A percentile compares a stretch with the other conserved stretches of the same genome.
phyloP scores from a whole-genome alignment of 768 basidiomycete species.

The Hysterangium stoloniferum region DNA sequence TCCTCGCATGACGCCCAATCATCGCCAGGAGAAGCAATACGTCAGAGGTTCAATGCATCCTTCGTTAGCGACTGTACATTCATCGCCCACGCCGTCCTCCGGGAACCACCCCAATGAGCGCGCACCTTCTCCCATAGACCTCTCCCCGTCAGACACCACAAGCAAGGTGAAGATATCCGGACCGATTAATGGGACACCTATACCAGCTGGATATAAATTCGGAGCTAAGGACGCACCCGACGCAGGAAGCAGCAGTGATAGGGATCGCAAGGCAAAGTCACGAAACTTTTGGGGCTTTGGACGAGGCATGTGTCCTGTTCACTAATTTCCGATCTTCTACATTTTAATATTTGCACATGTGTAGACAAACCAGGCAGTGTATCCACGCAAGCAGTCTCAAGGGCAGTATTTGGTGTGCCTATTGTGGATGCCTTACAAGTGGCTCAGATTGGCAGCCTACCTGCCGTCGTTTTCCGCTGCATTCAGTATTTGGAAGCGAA shows the following conservation, averaged over 20 bases:
- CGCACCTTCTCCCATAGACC: constrained; percentile 24
- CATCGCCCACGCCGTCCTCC: constrained; percentile 35
- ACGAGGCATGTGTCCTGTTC: constrained; percentile 29
- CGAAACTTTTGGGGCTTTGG: constrained; percentile 93
- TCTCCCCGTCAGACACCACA: constrained; percentile 15
- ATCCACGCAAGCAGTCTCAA: constrained; percentile 32
- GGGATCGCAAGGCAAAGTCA: constrained; percentile 89
- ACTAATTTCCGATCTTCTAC: not conserved
- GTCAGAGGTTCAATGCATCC: constrained; percentile 61
- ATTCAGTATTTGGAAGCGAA: constrained; percentile 94
- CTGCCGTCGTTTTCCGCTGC: constrained; percentile 90
- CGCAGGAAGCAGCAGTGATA: constrained; percentile 26
- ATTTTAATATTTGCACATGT: not conserved
- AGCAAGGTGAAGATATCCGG: constrained; percentile 76
- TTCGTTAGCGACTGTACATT: constrained; percentile 39
- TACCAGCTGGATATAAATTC: constrained; percentile 88
- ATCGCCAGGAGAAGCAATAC: constrained; percentile 43
- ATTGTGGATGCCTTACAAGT: constrained; percentile 84
- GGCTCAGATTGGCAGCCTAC: constrained; percentile 82
- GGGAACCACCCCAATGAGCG: constrained; percentile 17
- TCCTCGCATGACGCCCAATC: constrained; percentile 47
- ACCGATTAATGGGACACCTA: constrained; percentile 76
- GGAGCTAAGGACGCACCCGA: constrained; percentile 60
- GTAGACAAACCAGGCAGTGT: not conserved
- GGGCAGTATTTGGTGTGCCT: constrained; percentile 84